These are phyloP conservation scores for Yarrowia yakushimensis DNA, from an alignment of 805 yeast species.

Conservation along the genomic window DNA sequence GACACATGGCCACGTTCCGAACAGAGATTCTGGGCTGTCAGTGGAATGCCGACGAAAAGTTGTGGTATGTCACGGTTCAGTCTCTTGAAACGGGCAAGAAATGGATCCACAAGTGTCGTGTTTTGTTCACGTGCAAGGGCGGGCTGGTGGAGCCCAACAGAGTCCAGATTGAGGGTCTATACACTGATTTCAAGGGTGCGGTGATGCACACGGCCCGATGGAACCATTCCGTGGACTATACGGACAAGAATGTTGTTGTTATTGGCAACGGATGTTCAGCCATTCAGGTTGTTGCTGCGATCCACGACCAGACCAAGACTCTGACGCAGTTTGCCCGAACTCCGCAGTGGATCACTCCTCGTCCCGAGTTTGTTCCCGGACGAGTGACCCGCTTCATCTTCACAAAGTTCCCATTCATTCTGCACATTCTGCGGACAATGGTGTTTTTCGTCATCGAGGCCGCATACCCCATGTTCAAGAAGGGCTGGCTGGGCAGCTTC, in stretches of 20 bases:
- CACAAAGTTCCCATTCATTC: not conserved
- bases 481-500: constrained; percentile 21
- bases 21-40: constrained; percentile 17
- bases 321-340: constrained; percentile 28
- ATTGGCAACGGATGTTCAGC: constrained; percentile 29
- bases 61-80: constrained; percentile 25
- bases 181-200: constrained; percentile 28
- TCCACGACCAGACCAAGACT: constrained; percentile 19
- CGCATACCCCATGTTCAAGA: constrained; percentile 26
- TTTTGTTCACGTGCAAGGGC: constrained; percentile 28
- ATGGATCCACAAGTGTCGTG: constrained; percentile 23
- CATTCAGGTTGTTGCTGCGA: constrained; percentile 26
- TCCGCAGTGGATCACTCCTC: constrained; percentile 29
- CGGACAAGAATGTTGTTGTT: constrained; percentile 26
- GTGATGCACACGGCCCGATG: constrained; percentile 29
- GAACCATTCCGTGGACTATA: constrained; percentile 26
- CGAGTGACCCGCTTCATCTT: not conserved
- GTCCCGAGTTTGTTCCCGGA: constrained; percentile 12
- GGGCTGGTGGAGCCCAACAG: constrained; percentile 26
- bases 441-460: constrained; percentile 26
- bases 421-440: constrained; percentile 23
- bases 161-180: constrained; percentile 26
- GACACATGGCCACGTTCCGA: constrained; percentile 20
- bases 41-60: constrained; percentile 27
- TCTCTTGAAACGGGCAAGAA: constrained; percentile 22